phyloP scores from a whole-genome alignment of 345 rosid species.

The Syzygium aqueum region DNA sequence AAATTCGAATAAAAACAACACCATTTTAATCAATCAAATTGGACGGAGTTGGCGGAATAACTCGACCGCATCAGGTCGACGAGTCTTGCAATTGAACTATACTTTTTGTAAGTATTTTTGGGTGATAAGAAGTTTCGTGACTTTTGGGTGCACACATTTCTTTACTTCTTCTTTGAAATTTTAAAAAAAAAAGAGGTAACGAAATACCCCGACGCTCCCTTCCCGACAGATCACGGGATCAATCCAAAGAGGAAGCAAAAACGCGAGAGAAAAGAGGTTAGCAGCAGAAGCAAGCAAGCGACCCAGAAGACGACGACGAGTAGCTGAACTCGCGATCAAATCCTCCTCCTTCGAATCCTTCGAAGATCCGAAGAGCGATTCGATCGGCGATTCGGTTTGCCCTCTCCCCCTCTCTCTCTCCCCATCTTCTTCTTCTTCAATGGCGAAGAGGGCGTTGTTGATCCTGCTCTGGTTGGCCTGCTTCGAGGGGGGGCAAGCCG shows the following conservation, averaged over 20 bases:
- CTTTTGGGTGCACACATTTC: too few species aligned
- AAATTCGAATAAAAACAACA: too few species aligned
- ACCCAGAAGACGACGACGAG: background rate
- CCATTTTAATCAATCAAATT: too few species aligned
- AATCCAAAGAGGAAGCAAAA: background rate
- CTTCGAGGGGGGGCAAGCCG: conserved; percentile 11
- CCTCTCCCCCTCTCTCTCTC: background rate
- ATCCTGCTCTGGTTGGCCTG: background rate
- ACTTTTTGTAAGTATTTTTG: too few species aligned
- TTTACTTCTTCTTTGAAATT: too few species aligned
- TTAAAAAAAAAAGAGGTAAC: too few species aligned
- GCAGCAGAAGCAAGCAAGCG: too few species aligned
- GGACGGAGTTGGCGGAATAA: too few species aligned
- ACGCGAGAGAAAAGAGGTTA: background rate
- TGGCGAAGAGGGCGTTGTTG: background rate
- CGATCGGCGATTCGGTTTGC: background rate
- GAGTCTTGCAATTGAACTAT: too few species aligned
- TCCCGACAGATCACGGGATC: background rate
- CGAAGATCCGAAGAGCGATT: background rate
- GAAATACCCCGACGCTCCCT: too few species aligned
- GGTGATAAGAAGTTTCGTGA: too few species aligned
- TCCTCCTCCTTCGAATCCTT: background rate
- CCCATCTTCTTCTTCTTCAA: background rate
- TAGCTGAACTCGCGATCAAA: background rate
- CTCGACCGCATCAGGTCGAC: too few species aligned